phyloP scores from a whole-genome alignment of 371 early-diverging fungal species.

The Mucor lusitanicus region DNA sequence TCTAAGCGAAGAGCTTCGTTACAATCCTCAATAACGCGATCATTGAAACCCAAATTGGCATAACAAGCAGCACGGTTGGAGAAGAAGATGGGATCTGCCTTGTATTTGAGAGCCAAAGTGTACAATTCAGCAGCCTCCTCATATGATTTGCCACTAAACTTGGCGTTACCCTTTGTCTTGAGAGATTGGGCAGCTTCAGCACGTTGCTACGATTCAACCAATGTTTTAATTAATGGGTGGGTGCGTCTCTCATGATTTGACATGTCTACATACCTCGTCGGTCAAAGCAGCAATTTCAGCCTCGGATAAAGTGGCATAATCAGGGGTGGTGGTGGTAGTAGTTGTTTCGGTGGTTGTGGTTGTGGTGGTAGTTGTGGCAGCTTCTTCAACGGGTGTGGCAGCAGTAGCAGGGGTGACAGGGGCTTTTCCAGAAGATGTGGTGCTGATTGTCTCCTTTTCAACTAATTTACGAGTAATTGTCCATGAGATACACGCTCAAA shows the following conservation, averaged over 20 bases:
- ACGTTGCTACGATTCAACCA: constrained; percentile 49
- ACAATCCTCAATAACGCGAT: constrained; percentile 75
- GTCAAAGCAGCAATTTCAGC: constrained; percentile 61
- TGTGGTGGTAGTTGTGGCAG: constrained; percentile 14
- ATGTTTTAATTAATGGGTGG: neutral
- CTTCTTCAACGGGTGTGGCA: constrained; percentile 10
- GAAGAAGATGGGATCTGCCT: constrained; percentile 82
- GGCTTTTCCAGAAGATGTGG: constrained; percentile 7
- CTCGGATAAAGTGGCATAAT: constrained; percentile 57
- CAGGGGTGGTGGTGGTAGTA: constrained; percentile 24
- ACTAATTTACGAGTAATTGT: neutral
- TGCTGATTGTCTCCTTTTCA: constrained; percentile 1
- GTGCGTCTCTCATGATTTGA: neutral
- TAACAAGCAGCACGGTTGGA: constrained; percentile 96
- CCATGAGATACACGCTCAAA: neutral
- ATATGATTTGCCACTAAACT: constrained; percentile 82
- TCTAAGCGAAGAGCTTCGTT: constrained; percentile 72
- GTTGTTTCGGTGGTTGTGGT: constrained; percentile 21
- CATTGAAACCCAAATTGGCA: constrained; percentile 70
- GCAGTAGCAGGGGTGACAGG: constrained; percentile 15
- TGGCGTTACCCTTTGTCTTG: constrained; percentile 88
- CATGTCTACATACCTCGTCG: constrained; percentile 38
- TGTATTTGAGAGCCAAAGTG: constrained; percentile 83
- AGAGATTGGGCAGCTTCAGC: constrained; percentile 70
- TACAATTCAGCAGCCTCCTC: constrained; percentile 86